Evolutionary conservation across 73 alveolate species (phyloP).

Genomic region (Halteria grandinella): DNA sequence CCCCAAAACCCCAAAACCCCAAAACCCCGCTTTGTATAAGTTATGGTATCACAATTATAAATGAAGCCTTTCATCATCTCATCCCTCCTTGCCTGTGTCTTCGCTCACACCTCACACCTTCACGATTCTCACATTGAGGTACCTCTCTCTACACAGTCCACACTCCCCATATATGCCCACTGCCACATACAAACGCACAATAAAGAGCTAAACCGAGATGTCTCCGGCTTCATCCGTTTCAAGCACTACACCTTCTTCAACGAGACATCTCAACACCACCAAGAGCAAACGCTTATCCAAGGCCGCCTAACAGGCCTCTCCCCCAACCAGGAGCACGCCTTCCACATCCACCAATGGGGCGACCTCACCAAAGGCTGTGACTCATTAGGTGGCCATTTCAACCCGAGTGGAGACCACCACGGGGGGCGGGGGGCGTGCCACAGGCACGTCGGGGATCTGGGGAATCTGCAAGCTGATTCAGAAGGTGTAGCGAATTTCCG

Average conservation of each 20-base stretch:
- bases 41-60: too few relatives aligned
- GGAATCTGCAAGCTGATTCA: constrained; percentile 64
- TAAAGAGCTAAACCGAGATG: too few relatives aligned
- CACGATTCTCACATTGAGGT: neutral
- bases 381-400: constrained; percentile 77
- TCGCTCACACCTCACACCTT: too few relatives aligned
- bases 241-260: neutral
- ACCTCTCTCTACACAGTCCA: neutral
- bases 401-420: constrained; percentile 70
- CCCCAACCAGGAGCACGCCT: constrained; percentile 69
- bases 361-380: constrained; percentile 63
- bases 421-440: constrained; percentile 73
- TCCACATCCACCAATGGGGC: constrained; percentile 81
- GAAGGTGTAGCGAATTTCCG: constrained; percentile 28
- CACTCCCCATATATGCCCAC: constrained; percentile 12
- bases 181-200: constrained; percentile 22
- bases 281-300: constrained; percentile 51
- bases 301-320: constrained; percentile 65
- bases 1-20: too few relatives aligned
- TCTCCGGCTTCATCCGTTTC: too few relatives aligned
- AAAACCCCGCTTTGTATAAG: too few relatives aligned
- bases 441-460: constrained; percentile 80
- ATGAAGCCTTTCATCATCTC: too few relatives aligned
- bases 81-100: too few relatives aligned
- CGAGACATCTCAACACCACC: constrained; percentile 1